Base-by-base conservation (phyloP, 2,329 filamentous ascomycete genomes). In the Paraphaeosphaeria minitans region DNA sequence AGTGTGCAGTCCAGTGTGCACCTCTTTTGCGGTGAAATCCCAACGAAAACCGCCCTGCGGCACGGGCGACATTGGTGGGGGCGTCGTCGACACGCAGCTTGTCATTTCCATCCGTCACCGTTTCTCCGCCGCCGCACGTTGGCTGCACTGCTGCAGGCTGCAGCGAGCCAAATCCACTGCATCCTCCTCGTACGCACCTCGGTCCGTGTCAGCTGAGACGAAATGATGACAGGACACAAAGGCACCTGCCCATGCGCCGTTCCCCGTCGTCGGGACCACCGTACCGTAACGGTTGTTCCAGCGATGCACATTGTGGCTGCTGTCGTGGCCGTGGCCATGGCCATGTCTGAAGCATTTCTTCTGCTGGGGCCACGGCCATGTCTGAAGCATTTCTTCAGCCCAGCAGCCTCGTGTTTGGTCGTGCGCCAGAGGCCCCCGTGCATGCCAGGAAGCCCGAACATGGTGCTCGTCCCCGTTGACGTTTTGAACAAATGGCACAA, bases 221-320 rank as follows among this genome's bases (percentile, higher is more conserved):
- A 41, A 39, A 54, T 22, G 14, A 24, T 52, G 42, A 58, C 50
- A 58, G 61, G 54, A 41, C 35, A 65, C 61, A 68, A 62, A 58
- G 57, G 57, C 21, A 37, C 65, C 59, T 56, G 61, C 62, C 66
- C 63, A 67, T 66, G 70, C 64, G 66, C 65, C 63, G 58, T 63
- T 70, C 72, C 73, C 70, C 66, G 57, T 53, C 58, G 45, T 66
- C 71, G 71, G 74, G 65, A 73, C 69, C n/a, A n/a, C n/a, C n/a
- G n/a, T n/a, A n/a, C n/a, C n/a, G n/a, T 65, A 76, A 75, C 74
- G 72, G 72, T 64, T 62, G 64, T 75, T 69, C 73, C 74, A 75
- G 56, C 73, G 66, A 70, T 66, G 50, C 55, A 68, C 58, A 9
- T 67, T 67, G 68, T 75, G 74, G 73, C 73, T 74, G 67, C 67